Base-by-base conservation (phyloP, 202 grass and related monocot genomes). In the Zizania palustris region DNA sequence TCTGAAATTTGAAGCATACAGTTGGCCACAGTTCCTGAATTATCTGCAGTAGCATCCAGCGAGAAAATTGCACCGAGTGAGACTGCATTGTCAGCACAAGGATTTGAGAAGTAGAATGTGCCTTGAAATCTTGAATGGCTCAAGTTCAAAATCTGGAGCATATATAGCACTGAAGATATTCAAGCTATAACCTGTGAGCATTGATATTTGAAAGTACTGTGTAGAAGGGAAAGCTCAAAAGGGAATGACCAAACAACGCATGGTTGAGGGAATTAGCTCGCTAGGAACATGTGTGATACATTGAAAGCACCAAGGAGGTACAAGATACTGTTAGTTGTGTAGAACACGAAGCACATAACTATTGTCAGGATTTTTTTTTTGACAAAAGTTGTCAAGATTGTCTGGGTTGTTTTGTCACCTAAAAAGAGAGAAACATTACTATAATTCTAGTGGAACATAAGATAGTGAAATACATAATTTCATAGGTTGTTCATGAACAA, bases 1-100 rank as follows among this genome's bases (percentile, higher is more conserved):
- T 46, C 65, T 73, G 59, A 76, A 60, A 73, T 67, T 58, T 45
- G 73, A 87, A 68, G 39, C 28, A 79, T 33, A 45, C 62, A 68
- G 80, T 63, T 41, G 28, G 44, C 67, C 14, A 60, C 78, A 85
- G 84, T 76, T 11, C 58, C 80, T 79, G 77, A 72, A 84, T 68
- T 35, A 44, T n/a, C 60, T 75, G 80, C 16, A 34, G 60, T 60
- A 36, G 40, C 8, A 54, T 59, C 60, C 49, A 59, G 5, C 34
- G 51, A 60, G 20, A 39, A 63, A 77, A 15, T 7, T 66, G 34
- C 43, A 57, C 7, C 6, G 5, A 37, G 10, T 22, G 40, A 35
- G 63, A 4, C 28, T 13, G 33, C 33, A 60, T 5, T 71, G 62
- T 45, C 41, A 34, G 48, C 58, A 18, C 15, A 73, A 77, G 73